Base-by-base conservation (phyloP, 2,329 filamentous ascomycete species). In the Penicillium verrucosum region DNA sequence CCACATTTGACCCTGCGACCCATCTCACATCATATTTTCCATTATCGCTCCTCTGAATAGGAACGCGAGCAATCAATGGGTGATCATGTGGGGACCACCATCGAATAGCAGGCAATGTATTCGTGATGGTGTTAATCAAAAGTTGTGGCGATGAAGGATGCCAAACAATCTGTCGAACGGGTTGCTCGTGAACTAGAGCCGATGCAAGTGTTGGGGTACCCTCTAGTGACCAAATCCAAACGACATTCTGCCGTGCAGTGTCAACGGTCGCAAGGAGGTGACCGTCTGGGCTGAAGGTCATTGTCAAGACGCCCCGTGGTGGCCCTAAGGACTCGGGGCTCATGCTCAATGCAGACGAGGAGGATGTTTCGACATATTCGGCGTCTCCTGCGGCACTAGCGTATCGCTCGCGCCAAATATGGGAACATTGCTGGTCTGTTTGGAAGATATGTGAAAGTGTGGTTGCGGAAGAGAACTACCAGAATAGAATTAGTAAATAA, bases 191-290 rank as follows among this genome's bases (percentile, higher is more conserved):
- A 18, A 78, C 72, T 1, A 79, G 56, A 5, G 68, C 69, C n/a
- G 75, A 74, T 7, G 65, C 51, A 9, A 76, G 62, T 7, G 52
- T 62, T 2, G 70, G 64, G 0, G 65, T 62, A 4, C 47, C 54
- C 34, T 70, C 65, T 46, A 77, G 47, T 5, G 71, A 70, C 77
- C 77, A 79, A 57, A 79, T 73, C 76, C 77, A 79, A 21, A 76
- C 69, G 18, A 78, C 74, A 53, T 77, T 76, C 14, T 77, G 73
- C 8, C 73, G 69, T 23, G 66, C 65, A n/a, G 75, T 71, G 52
- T 75, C 72, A 37, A 75, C 68, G 3, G 73, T 76, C 10, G 73
- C 75, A 14, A 78, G 58, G 12, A 76, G 62, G 0, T 48, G 64
- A 5, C 73, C 73, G 23, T 73, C 67, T 7, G 66, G 56, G 55